A percentile compares a stretch with the other conserved stretches of the same genome.
These are phyloP conservation scores for Serendipita sp. DNA, from an alignment of 768 basidiomycete species.

Conservation along the genomic window DNA sequence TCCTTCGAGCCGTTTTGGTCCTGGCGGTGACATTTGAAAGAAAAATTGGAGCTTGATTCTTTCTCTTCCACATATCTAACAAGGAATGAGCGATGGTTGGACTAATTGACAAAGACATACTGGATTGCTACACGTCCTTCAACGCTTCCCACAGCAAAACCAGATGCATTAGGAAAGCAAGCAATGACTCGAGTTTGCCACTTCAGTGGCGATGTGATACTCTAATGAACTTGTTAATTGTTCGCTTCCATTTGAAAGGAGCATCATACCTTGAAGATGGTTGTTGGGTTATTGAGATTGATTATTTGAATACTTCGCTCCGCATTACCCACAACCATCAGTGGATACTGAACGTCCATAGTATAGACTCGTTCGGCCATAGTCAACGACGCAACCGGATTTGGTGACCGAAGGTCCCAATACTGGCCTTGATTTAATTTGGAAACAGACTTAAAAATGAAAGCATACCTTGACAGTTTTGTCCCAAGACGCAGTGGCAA, in stretches of 20 bases:
- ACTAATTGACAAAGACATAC: slow-evolving; percentile 31
- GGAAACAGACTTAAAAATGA: slow-evolving; percentile 2
- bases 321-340: slow-evolving; percentile 86
- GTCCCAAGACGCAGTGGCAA: slow-evolving; percentile 95
- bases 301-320: slow-evolving; percentile 83
- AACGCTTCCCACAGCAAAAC: slow-evolving; percentile 72
- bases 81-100: not conserved
- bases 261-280: slow-evolving; percentile 50
- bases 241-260: not conserved
- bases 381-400: slow-evolving; percentile 58
- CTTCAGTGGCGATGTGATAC: slow-evolving; percentile 71
- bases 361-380: slow-evolving; percentile 87
- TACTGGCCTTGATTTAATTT: slow-evolving; percentile 36
- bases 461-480: slow-evolving; percentile 74
- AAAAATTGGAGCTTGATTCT: slow-evolving; percentile 62
- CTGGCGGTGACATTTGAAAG: slow-evolving; percentile 69
- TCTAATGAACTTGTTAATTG: slow-evolving; percentile 27
- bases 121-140: slow-evolving; percentile 93
- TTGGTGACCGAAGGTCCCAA: slow-evolving; percentile 74
- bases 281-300: slow-evolving; percentile 68
- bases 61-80: slow-evolving; percentile 75
- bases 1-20: slow-evolving; percentile 41
- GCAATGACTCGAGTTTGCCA: slow-evolving; percentile 84
- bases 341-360: slow-evolving; percentile 62
- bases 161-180: slow-evolving; percentile 62